These are phyloP conservation scores for Serpula lacrymans DNA, from an alignment of 768 basidiomycete genomes.

Conservation along the genomic window DNA sequence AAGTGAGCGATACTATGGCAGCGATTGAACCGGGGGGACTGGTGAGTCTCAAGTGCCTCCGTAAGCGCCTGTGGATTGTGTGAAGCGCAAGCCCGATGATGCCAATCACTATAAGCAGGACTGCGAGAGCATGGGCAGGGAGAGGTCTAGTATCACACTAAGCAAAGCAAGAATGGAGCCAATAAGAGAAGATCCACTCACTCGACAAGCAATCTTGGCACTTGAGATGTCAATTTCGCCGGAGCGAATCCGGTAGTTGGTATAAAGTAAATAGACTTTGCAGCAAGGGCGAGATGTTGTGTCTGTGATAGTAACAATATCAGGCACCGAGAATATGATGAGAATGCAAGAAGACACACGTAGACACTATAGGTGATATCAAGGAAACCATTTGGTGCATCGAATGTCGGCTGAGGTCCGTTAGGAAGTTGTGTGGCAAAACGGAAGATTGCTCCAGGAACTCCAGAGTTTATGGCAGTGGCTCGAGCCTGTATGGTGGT, in stretches of 20 bases:
- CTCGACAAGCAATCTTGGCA: conserved; percentile 57
- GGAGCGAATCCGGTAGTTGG: conserved; percentile 32
- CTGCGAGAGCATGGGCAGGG: conserved; percentile 49
- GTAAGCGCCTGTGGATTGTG: conserved; percentile 41
- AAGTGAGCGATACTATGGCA: conserved; percentile 50
- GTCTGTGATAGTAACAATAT: conserved; percentile 34
- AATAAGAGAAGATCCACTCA: conserved; percentile 26
- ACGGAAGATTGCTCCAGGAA: conserved; percentile 60
- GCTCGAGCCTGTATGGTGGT: conserved; percentile 52
- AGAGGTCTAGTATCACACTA: conserved; percentile 40
- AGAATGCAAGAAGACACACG: conserved; percentile 38
- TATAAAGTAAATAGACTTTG: conserved; percentile 60
- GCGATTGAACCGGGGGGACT: conserved; percentile 61
- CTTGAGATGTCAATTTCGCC: conserved; percentile 37
- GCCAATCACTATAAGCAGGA: conserved; percentile 46
- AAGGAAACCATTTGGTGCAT: conserved; percentile 47
- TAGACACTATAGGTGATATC: conserved; percentile 49
- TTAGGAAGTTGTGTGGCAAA: conserved; percentile 40
- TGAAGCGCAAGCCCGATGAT: conserved; percentile 46
- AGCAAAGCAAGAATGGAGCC: not conserved
- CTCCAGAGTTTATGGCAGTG: conserved; percentile 42
- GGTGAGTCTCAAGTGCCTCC: conserved; percentile 48
- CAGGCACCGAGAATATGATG: not conserved
- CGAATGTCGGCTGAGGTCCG: conserved; percentile 45
- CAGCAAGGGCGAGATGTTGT: conserved; percentile 53